Base-by-base conservation (phyloP, 768 basidiomycete species). In the Vararia minispora region DNA sequence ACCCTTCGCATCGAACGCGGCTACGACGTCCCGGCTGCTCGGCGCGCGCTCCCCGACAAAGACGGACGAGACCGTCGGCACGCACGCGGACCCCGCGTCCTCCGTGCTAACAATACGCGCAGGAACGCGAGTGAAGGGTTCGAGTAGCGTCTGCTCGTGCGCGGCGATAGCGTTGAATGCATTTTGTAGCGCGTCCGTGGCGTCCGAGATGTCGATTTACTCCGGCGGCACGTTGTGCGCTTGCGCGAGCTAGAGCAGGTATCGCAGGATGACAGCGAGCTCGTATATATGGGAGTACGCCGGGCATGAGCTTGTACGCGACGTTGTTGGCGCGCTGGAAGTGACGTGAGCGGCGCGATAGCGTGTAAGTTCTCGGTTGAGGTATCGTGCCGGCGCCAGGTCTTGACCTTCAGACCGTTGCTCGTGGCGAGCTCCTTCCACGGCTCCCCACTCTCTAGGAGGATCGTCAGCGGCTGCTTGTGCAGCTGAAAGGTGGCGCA, bases 341-440 rank as follows among this genome's bases (percentile, higher is more conserved):
- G 60, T 83, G 77, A 54, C 86, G 82, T 14, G 66, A 69, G 37
- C 85, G 60, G 64, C 4, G 55, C 53, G 28, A 84, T 58, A 3
- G 79, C 76, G 50, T 80, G 86, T 1, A 81, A 74, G 45, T 85
- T 86, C 37, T 68, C 46, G 10, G 48, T 50, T n/a, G 50, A 42
- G 2, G 29, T 40, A 4, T 53, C 56, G 64, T 58, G 35, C 60
- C 60, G 18, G 66, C 62, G 57, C 83, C 82, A 85, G 45, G 64
- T 59, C 47, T 78, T 76, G 34, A 84, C 33, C 0, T 64, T 49
- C 1, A 69, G 72, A 4, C 70, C 71, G 5, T 59, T 58, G 4
- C 77, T 68, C 13, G 63, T 61, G 1, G 83, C 81, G n/a, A 86
- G 67, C 41, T 71, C 71, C 59, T 82, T 82, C 83, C 83, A 88